Evolutionary conservation across 345 rosid species (phyloP), one percentile per base, ranked within the genome.

Genomic region (Salix viminalis): DNA sequence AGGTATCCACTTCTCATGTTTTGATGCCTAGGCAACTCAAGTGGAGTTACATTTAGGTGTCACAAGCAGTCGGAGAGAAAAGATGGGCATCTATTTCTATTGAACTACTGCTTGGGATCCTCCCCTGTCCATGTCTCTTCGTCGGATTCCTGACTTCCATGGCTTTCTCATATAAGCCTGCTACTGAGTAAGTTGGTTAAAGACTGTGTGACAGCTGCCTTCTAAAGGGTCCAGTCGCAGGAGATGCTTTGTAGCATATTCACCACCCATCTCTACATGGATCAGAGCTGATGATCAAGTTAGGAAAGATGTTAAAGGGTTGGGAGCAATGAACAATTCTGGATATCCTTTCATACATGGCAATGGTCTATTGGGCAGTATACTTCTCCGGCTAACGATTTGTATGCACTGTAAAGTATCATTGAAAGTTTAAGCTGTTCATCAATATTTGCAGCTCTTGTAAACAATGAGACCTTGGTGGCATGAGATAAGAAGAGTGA

Each of bases 281-380:
- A 79, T 78, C 73, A 89, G 86, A 80, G 89, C 93, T 11, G 91
- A 90, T 91, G 89, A 84, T 83, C 85, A 83, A 83, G 97, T 89
- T 19, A 91, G 97, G 99, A 96, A 87, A 32, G 67, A 84, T 78
- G 86, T 83, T 93, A 76, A 91, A 91, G 97, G 99, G 98, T 69
- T 91, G 98, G 98, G 89, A 93, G 71, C 87, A 84, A 88, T 64
- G 23, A 58, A 30, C 34, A 34, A 44, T 42, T 70, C 39, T 68
- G 60, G 80, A n/a, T 42, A 21, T 37, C 11, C 41, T 61, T 61
- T 52, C 30, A 36, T 34, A 5, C 44, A 52, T 50, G n/a, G 52
- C 61, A 34, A 64, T 18, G 28, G 58, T 24, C 54, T 19, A 19
- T n/a, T 39, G 28, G 42, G 46, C 65, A 52, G 62, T 56, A 6